Evolutionary conservation across 352 stramenopile genomes (phyloP).

Genomic region (Globisporangium paddicum): DNA sequence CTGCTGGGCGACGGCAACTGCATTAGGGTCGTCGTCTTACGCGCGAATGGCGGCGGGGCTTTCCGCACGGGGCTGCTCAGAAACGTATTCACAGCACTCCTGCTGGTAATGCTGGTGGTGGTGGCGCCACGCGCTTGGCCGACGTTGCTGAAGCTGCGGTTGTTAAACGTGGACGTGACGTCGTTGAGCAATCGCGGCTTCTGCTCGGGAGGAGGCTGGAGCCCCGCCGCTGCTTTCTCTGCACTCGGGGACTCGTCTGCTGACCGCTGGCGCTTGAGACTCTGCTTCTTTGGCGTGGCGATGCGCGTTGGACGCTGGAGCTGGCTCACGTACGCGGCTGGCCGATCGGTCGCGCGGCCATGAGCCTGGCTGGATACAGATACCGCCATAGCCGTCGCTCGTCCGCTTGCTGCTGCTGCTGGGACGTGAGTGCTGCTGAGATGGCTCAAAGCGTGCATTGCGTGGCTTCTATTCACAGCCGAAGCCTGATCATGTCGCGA

Average conservation of each 20-base stretch:
- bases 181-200: slow-evolving; percentile 43
- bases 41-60: neutral
- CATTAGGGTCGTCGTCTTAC: slow-evolving; percentile 1
- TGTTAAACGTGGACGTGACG: slow-evolving; percentile 21
- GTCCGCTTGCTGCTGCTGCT: neutral
- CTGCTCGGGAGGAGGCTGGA: slow-evolving; percentile 21
- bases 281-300: slow-evolving; percentile 48
- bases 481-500: neutral
- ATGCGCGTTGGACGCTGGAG: slow-evolving; percentile 38
- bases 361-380: neutral
- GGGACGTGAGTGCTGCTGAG: neutral
- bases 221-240: slow-evolving; percentile 26
- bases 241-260: slow-evolving; percentile 35
- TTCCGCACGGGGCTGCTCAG: slow-evolving; percentile 19
- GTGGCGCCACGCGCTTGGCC: slow-evolving; percentile 7
- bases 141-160: slow-evolving; percentile 17
- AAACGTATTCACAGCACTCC: neutral
- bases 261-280: slow-evolving; percentile 45
- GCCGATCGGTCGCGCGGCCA: slow-evolving; percentile 2
- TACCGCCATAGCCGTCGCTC: neutral
- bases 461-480: neutral
- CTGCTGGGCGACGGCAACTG: slow-evolving; percentile 45
- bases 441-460: neutral
- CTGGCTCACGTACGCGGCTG: slow-evolving; percentile 26
- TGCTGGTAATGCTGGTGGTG: neutral